Evolutionary conservation across 129 eudicot species (phyloP).

Genomic region (Lactuca sativa): DNA sequence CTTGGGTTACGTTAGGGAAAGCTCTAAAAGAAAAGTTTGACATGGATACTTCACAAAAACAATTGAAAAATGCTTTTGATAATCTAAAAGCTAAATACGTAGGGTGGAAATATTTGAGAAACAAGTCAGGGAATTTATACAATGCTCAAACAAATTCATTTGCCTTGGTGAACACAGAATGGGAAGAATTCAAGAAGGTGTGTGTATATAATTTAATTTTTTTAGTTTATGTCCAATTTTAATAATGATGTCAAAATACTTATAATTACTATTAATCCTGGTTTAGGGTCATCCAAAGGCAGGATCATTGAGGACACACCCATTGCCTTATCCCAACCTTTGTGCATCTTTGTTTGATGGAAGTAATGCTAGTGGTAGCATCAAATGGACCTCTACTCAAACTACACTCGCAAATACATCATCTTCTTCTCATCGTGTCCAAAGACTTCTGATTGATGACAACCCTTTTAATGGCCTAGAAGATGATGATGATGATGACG

Average conservation of each 20-base stretch:
- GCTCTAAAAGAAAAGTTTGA: no score
- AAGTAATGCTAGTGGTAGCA: no score
- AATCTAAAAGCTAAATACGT: background rate
- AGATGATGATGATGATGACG: background rate
- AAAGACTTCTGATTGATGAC: background rate
- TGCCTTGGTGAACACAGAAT: background rate
- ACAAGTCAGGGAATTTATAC: background rate
- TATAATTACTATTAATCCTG: background rate
- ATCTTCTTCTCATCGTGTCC: background rate
- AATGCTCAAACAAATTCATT: background rate
- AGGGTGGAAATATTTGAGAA: background rate
- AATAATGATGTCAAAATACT: background rate
- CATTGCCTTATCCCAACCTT: background rate
- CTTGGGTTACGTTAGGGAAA: no score
- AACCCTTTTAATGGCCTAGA: background rate
- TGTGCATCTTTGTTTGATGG: background rate
- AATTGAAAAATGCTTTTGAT: background rate
- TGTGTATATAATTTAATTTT: background rate
- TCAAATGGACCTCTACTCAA: no score
- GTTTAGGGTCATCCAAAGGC: background rate
- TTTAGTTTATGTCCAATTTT: background rate
- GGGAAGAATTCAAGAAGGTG: conserved; percentile 2
- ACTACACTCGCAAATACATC: background rate
- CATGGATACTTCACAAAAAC: no score
- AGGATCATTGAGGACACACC: background rate